Evolutionary conservation across 2,329 filamentous ascomycete species (phyloP), one percentile per base, ranked within the genome.

Genomic region (Lachnellula subtilissima): DNA sequence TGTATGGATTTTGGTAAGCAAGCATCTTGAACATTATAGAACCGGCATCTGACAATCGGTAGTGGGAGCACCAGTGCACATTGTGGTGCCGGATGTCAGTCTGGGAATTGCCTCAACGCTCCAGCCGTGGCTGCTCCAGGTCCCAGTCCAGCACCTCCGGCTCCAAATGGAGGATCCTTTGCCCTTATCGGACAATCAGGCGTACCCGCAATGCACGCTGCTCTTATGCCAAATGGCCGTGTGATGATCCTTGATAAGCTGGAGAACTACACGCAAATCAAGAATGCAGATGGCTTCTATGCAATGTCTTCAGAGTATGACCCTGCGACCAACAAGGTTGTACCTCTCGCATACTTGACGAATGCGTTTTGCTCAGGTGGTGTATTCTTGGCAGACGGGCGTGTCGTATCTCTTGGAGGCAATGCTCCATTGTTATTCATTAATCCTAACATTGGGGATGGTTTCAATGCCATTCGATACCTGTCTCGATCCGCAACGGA

Each of bases 201-300:
- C 61, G 82, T 85, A n/a, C 81, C 82, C 42, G 81, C 76, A 15
- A 85, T 85, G 83, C 81, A 84, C 63, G 82, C 81, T 59, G 80
- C 75, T 62, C 73, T 85, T 22, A 74, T 84, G 72, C 78, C 75
- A 14, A 83, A 84, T 63, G 81, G 82, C 23, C 74, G 75, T 51
- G 81, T 84, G 11, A 74, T 82, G 39, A 85, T 85, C 70, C 70
- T 85, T 15, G 83, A 85, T 73, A 86, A 85, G 67, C 74, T 85
- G 32, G 82, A 85, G 66, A 79, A 84, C 67, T 85, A 81, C 68
- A 83, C 82, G 0, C 74, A 84, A 57, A 63, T 84, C 47, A 77
- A 73, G 59, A 73, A 83, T 7, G 57, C 74, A 15, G 78, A 82
- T 64, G 79, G 79, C 28, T 75, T 78, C 53, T 82, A 76, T 58